Conservation (phyloP, 2,329 filamentous ascomycete genomes). For the Blastomyces parvus region DNA sequence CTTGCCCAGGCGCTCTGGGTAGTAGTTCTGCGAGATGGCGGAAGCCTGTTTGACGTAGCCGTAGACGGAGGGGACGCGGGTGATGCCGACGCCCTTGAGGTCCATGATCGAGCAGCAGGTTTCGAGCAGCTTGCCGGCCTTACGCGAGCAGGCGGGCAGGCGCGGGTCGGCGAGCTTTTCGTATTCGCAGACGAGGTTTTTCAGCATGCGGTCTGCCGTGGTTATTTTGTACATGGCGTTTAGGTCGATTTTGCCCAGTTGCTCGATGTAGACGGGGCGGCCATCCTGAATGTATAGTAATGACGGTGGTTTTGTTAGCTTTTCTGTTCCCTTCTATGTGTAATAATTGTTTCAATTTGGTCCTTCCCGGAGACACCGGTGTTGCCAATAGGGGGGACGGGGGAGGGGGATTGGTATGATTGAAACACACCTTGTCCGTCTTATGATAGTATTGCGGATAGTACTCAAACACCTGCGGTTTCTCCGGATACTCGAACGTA, state of each 20-base stretch:
- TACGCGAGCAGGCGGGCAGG: conserved; percentile 89
- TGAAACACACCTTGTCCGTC: conserved; percentile 40
- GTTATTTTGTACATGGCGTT: conserved; percentile 88
- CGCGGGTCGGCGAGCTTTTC: conserved; percentile 91
- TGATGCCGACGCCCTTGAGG: conserved; percentile 82
- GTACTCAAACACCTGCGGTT: conserved; percentile 71
- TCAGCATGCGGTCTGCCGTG: conserved; percentile 82
- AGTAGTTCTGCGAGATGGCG: conserved; percentile 94
- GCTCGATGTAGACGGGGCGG: conserved; percentile 93
- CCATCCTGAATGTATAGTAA: conserved; percentile 60
- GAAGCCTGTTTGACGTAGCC: conserved; percentile 78
- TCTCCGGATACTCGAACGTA: conserved; percentile 81
- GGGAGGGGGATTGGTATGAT: background rate
- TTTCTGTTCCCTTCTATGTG: background rate
- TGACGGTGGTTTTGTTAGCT: background rate
- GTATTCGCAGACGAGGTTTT: conserved; percentile 95
- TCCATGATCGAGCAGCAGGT: conserved; percentile 99
- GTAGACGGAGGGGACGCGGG: conserved; percentile 74
- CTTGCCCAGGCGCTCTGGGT: conserved; percentile 91
- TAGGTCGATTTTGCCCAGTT: conserved; percentile 87
- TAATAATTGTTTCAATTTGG: too few species aligned
- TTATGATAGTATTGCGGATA: conserved; percentile 99
- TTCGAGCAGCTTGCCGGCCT: conserved; percentile 79
- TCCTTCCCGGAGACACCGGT: too few species aligned
- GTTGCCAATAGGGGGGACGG: too few species aligned